phyloP scores from a whole-genome alignment of 2,329 filamentous ascomycete genomes.

The Penicillium thymicola region DNA sequence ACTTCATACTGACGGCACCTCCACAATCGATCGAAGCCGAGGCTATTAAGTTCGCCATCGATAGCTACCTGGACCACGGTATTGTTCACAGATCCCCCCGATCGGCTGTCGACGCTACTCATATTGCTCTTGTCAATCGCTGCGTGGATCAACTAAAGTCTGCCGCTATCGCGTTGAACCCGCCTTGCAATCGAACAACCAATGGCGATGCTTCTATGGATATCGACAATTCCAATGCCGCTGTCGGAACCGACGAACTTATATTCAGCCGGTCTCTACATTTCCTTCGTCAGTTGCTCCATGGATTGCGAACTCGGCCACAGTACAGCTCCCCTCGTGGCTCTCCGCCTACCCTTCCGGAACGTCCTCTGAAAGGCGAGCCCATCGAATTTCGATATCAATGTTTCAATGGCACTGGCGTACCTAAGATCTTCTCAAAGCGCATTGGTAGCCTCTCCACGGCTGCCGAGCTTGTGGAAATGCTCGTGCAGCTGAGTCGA shows the following conservation, averaged over 20 bases:
- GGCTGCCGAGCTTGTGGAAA: conserved; percentile 64
- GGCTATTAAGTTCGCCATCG: conserved; percentile 69
- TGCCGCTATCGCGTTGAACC: conserved; percentile 58
- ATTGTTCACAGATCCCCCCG: conserved; percentile 43
- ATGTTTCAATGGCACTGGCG: conserved; percentile 61
- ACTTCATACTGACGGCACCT: conserved; percentile 69
- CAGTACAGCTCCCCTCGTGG: conserved; percentile 62
- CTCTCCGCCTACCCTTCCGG: conserved; percentile 56
- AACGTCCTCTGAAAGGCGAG: conserved; percentile 58
- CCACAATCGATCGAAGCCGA: conserved; percentile 62
- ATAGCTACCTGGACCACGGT: conserved; percentile 63
- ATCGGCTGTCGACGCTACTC: conserved; percentile 54
- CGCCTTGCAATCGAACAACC: conserved; percentile 43
- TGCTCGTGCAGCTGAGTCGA: conserved; percentile 65
- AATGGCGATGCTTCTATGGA: conserved; percentile 54
- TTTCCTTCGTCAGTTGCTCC: conserved; percentile 65
- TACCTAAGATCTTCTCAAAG: conserved; percentile 60
- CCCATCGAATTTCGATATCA: conserved; percentile 69
- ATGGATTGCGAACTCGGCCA: conserved; percentile 49
- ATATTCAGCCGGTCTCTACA: conserved; percentile 67
- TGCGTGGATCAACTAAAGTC: conserved; percentile 68
- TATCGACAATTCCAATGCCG: conserved; percentile 48
- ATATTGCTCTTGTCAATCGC: conserved; percentile 68
- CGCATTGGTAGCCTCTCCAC: conserved; percentile 70
- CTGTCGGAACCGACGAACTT: conserved; percentile 55